phyloP scores from a whole-genome alignment of 208 protist genomes.

The Trichomonas gallinae region DNA sequence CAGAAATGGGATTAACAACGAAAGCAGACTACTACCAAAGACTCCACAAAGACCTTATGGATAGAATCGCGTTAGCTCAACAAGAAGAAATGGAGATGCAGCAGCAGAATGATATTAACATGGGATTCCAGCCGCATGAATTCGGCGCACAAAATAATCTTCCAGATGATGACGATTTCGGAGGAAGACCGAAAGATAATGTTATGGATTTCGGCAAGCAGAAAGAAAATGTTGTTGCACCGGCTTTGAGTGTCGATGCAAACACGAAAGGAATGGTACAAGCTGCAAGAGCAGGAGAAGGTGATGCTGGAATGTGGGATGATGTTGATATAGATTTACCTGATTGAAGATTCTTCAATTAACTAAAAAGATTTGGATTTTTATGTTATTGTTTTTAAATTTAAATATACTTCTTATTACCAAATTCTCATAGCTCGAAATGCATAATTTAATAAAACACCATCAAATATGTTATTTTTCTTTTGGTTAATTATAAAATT shows the following conservation, averaged over 20 bases:
- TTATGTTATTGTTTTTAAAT: too few relatives aligned
- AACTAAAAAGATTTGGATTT: too few relatives aligned
- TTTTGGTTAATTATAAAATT: too few relatives aligned
- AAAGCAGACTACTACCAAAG: neutral
- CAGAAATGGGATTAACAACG: neutral
- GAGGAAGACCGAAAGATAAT: neutral
- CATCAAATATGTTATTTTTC: too few relatives aligned
- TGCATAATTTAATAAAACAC: too few relatives aligned
- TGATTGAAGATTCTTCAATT: neutral
- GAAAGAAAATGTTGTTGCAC: neutral
- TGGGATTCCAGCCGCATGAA: neutral
- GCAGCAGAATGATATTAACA: neutral
- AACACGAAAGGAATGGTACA: neutral
- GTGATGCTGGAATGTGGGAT: neutral
- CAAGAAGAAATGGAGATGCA: neutral
- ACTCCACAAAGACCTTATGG: neutral
- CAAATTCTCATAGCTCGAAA: too few relatives aligned
- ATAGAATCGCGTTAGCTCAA: neutral
- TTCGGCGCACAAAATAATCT: neutral
- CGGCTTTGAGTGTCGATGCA: neutral
- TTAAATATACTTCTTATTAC: too few relatives aligned
- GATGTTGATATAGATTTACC: neutral
- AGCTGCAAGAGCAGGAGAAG: neutral
- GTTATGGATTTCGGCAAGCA: neutral
- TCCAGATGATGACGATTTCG: neutral